Base-by-base conservation (phyloP, 768 basidiomycete species). In the Naganishia friedmannii region DNA sequence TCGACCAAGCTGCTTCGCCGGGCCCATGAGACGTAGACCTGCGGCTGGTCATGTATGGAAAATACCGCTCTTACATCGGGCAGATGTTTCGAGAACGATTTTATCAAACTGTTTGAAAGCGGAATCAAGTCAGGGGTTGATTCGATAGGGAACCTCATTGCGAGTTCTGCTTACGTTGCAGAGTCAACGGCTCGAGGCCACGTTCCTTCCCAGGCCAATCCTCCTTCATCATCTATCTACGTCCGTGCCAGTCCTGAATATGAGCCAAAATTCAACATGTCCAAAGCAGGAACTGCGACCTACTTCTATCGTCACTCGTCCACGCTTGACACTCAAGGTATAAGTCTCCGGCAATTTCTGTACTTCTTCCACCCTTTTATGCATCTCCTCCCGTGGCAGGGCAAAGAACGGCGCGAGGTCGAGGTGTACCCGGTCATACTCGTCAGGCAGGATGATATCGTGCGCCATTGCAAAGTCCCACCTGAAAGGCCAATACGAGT, bases 351-450 rank as follows among this genome's bases (percentile, higher is more conserved):
- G 72, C 77, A 82, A 76, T 63, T 77, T 74, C 46, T 79, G 77
- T 12, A 77, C 79, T 74, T 79, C 74, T 51, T 70, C 17, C 71
- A 82, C 80, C 42, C 81, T 70, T 53, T 77, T 75, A 66, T 74
- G 75, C 73, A 80, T 75, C 69, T 80, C 79, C 6, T 58, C 53
- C 56, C 78, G 77, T 0, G 78, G 78, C 46, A 81, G 32, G 0
- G 78, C 80, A 67, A 77, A 81, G 72, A 81, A 81, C 9, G 80
- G 80, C 13, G 80, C 78, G 21, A 79, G 65, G 63, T 79, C 80
- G 2, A 79, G 72, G 67, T 81, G 77, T 39, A 79, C 78, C 70
- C 79, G 69, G 69, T 80, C 79, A 57, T 80, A 80, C 42, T 80
- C 79, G 68, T 80, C 79, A 21, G 79, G 79, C 34, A 80, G 56